A percentile compares a stretch with the other conserved stretches of the same genome.
Evolutionary conservation across 768 basidiomycete species (phyloP).

Genomic region (Termitomyces sp.): DNA sequence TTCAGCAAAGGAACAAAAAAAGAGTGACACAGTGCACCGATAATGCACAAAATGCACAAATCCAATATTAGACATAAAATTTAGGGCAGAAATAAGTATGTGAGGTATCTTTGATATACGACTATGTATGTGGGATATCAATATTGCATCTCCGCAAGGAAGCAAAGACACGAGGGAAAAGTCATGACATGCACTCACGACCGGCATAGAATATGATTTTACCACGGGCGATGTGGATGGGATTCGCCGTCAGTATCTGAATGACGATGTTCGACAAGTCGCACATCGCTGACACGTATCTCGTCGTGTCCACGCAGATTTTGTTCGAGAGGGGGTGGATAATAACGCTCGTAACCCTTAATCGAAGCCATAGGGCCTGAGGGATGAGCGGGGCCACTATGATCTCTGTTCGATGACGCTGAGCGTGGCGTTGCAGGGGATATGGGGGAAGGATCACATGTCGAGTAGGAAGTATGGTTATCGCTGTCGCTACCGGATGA

Average conservation of each 20-base stretch:
- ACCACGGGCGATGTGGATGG: slow-evolving; percentile 46
- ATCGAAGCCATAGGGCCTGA: not conserved
- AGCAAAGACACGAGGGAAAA: not conserved
- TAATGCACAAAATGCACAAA: not conserved
- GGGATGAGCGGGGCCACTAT: not conserved
- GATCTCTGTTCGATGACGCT: slow-evolving; percentile 21
- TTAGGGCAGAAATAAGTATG: slow-evolving; percentile 4
- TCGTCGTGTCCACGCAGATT: slow-evolving; percentile 13
- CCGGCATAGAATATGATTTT: slow-evolving; percentile 7
- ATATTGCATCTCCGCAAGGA: not conserved
- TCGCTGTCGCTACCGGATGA: slow-evolving; percentile 14
- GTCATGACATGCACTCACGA: not conserved
- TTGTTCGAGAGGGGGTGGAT: slow-evolving; percentile 1
- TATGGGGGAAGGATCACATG: slow-evolving; percentile 46
- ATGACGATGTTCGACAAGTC: slow-evolving; percentile 21
- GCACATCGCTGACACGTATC: slow-evolving; percentile 18
- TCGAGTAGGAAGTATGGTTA: slow-evolving; percentile 32
- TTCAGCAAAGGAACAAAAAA: not conserved
- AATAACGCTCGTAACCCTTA: slow-evolving; percentile 11
- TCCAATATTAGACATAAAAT: slow-evolving; percentile 9
- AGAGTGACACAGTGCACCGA: not conserved
- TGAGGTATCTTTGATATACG: slow-evolving; percentile 7
- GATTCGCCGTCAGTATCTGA: slow-evolving; percentile 32
- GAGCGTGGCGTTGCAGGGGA: slow-evolving; percentile 55
- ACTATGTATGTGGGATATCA: slow-evolving; percentile 3